Conservation (phyloP, 345 rosid genomes). For the Mercurialis annua region DNA sequence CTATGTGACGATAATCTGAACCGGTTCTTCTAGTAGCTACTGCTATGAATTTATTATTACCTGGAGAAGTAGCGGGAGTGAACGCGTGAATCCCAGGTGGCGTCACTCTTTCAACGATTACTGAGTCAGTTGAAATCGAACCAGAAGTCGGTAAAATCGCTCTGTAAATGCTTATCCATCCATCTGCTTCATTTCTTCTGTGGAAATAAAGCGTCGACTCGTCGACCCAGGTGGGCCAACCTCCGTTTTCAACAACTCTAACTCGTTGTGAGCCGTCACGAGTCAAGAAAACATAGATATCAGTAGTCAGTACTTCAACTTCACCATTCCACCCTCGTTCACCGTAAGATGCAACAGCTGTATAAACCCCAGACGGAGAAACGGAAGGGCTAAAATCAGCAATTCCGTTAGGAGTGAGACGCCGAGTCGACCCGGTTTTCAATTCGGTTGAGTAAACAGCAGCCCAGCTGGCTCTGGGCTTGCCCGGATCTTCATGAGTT, state of each 20-base stretch:
- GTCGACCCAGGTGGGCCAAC: slow-evolving; percentile 91
- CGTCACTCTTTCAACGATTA: slow-evolving; percentile 57
- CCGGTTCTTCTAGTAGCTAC: slow-evolving; percentile 70
- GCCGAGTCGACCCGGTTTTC: slow-evolving; percentile 50
- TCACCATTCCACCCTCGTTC: slow-evolving; percentile 69
- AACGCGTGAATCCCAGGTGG: slow-evolving; percentile 81
- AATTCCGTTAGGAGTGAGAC: slow-evolving; percentile 60
- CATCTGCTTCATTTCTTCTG: slow-evolving; percentile 51
- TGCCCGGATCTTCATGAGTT: slow-evolving; percentile 64
- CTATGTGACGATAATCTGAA: slow-evolving; percentile 67
- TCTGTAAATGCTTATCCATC: slow-evolving; percentile 74
- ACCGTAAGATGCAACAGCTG: slow-evolving; percentile 80
- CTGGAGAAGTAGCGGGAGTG: slow-evolving; percentile 90
- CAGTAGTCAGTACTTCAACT: slow-evolving; percentile 67
- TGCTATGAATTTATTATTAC: slow-evolving; percentile 66
- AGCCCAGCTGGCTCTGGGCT: slow-evolving; percentile 72
- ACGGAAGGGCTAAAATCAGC: slow-evolving; percentile 84
- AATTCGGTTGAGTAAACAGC: slow-evolving; percentile 74
- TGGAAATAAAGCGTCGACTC: slow-evolving; percentile 72
- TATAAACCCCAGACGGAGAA: slow-evolving; percentile 69
- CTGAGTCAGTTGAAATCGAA: slow-evolving; percentile 36
- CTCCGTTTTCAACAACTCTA: slow-evolving; percentile 78
- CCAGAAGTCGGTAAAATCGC: slow-evolving; percentile 41
- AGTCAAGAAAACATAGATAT: slow-evolving; percentile 68
- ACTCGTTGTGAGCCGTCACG: slow-evolving; percentile 66